Evolutionary conservation across 306 rosid genomes (phyloP), one percentile per base, ranked within the genome.

Genomic region (Corylus heterophylla): DNA sequence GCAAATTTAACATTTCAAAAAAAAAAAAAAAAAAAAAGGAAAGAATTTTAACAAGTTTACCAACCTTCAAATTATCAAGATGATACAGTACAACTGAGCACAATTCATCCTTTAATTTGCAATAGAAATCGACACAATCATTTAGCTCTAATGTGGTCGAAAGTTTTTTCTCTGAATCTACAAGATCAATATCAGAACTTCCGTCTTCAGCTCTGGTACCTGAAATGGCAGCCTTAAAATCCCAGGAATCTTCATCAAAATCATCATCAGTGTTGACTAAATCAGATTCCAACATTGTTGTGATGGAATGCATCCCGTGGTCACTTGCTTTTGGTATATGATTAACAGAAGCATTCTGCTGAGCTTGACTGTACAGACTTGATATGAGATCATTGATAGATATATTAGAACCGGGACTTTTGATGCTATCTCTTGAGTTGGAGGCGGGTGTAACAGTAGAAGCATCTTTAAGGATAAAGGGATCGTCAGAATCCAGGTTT

Each of bases 361-460:
- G 90, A 75, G 94, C 83, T 89, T 91, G 93, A 80, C 74, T 86
- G 83, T 92, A 94, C 71, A 94, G 91, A 82, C 82, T 91, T 88
- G 92, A 92, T 83, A 94, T 80, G 22, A 93, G 54, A 82, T 92
- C 98, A 55, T 86, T 82, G 79, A 92, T 85, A 76, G 97, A 85
- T 74, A 86, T 6, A 78, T 77, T 89, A 84, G 92, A 77, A 79
- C 54, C 72, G 71, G 80, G 83, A 79, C 74, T 81, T 73, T 76
- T 86, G 69, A 47, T 12, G 75, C 71, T 52, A 81, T 74, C 81
- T 77, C 51, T 81, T 71, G 79, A 74, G 59, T 85, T 54, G 61
- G 89, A 67, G 82, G 70, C 59, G 25, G 86, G 79, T 61, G 70
- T 74, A 79, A 13, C 71, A 76, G 78, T 44, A 75, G 90, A 83